phyloP scores from a whole-genome alignment of 139 green algal species.

The Cymbomonas tetramitiformis region DNA sequence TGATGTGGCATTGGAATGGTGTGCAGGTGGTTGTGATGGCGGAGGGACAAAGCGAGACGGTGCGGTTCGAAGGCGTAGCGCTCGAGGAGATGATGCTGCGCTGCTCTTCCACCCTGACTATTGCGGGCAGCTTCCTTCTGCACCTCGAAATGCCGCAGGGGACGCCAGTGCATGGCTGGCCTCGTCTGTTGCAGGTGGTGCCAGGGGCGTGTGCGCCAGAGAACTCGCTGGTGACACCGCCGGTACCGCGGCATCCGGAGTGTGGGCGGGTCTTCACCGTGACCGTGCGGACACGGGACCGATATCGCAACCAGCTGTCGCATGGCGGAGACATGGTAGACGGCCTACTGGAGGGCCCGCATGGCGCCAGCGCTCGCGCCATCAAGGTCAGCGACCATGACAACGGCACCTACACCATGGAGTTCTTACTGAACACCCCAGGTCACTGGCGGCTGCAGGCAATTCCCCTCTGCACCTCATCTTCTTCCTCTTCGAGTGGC shows the following conservation, averaged over 20 bases:
- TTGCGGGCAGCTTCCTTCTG: not conserved
- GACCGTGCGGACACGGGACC: not conserved
- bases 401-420: conserved; percentile 1
- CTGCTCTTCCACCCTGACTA: not conserved
- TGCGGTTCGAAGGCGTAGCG: not conserved
- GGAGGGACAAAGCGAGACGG: conserved; percentile 2
- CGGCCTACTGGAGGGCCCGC: not conserved
- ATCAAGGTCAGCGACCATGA: not conserved
- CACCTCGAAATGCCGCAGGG: not conserved
- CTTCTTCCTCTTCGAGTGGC: too few relatives aligned
- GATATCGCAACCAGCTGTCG: conserved; percentile 7
- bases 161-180: not conserved
- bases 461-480: too few relatives aligned
- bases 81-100: too few relatives aligned
- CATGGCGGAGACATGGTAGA: conserved; percentile 11
- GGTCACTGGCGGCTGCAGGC: too few relatives aligned
- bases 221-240: not conserved
- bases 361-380: not conserved
- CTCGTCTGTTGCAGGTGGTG: conserved; percentile 1
- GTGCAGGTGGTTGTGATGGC: too few relatives aligned
- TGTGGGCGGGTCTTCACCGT: not conserved
- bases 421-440: not conserved
- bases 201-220: not conserved
- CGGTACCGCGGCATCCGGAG: not conserved
- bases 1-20: too few relatives aligned